Base-by-base conservation (phyloP, 2,329 filamentous ascomycete genomes). In the Neonectria sp. region DNA sequence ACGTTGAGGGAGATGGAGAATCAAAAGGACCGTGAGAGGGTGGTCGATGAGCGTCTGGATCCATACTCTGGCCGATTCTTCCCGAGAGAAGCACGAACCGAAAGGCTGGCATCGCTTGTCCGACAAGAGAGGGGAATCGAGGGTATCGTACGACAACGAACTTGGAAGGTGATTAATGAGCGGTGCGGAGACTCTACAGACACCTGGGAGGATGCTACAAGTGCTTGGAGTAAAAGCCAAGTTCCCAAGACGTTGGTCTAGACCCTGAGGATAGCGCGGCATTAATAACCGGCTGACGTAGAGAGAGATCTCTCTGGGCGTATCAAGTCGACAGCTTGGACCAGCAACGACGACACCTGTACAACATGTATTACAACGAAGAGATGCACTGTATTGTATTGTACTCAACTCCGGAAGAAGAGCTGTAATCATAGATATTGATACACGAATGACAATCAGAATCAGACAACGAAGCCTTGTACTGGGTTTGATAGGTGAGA, bases 11-110 rank as follows among this genome's bases (percentile, higher is more conserved):
- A 94, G 75, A 85, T 90, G 0, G 93, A 97, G 80, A 89, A 90
- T 60, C 88, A 90, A 65, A 89, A 85, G 73, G 90, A 93, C 69
- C 86, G 91, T 55, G 92, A 95, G 76, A 86, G 90, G 59, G 86
- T 95, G 0, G 91, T 98, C 5, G 90, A 98, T 79, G 96, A 98
- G 82, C 86, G 96, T 63, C 80, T 98, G 65, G 96, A 99, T 83
- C 96, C 96, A 2, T 99, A 99, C 78, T 95, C 93, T 11, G 92
- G 86, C 7, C 86, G 95, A 27, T 97, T 94, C 79, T 95, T 95
- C 73, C 91, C 93, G 0, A 83, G 86, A 58, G 95, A 98, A 82
- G 87, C 93, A 15, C 87, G 95, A 70, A 96, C 95, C 1, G 93
- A 98, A 81, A 89, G 88, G 55, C 80, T 99, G 68, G 95, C 94